phyloP scores from a whole-genome alignment of 129 eudicot species.

The Chrysanthemum makinoi region DNA sequence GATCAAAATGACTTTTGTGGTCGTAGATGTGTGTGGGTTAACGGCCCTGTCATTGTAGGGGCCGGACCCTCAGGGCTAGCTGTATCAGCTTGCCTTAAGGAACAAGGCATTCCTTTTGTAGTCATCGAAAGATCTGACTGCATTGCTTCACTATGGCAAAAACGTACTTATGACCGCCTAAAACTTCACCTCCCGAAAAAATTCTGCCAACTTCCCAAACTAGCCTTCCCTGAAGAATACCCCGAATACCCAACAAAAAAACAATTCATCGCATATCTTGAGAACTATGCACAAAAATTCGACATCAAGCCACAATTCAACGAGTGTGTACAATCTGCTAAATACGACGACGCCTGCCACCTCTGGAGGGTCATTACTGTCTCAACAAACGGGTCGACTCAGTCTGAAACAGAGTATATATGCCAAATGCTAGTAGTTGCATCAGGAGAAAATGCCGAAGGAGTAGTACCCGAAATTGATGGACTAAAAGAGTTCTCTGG shows the following conservation, averaged over 20 bases:
- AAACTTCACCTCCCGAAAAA: conserved; percentile 86
- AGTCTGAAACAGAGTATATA: conserved; percentile 70
- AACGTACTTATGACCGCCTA: conserved; percentile 69
- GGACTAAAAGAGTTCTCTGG: conserved; percentile 66
- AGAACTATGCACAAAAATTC: conserved; percentile 58
- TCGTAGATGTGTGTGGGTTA: conserved; percentile 88
- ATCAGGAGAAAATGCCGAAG: conserved; percentile 82
- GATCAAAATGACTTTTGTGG: conserved; percentile 30
- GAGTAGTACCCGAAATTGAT: conserved; percentile 70
- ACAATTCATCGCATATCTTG: conserved; percentile 74
- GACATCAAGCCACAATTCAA: conserved; percentile 74
- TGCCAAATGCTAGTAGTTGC: conserved; percentile 95
- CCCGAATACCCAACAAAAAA: conserved; percentile 80
- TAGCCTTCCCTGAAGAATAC: conserved; percentile 72
- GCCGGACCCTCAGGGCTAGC: conserved; percentile 97
- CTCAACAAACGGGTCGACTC: conserved; percentile 31
- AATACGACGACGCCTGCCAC: conserved; percentile 67
- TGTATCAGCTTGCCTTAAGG: conserved; percentile 74
- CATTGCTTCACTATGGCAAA: conserved; percentile 91
- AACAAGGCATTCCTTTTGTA: conserved; percentile 78
- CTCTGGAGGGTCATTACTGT: conserved; percentile 65
- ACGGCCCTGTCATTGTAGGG: conserved; percentile 73
- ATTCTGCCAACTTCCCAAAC: conserved; percentile 77
- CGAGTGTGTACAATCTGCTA: conserved; percentile 72
- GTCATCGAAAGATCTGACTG: conserved; percentile 73